Evolutionary conservation across 805 yeast species (phyloP).

Genomic region (Alloascoidea hylecoeti): DNA sequence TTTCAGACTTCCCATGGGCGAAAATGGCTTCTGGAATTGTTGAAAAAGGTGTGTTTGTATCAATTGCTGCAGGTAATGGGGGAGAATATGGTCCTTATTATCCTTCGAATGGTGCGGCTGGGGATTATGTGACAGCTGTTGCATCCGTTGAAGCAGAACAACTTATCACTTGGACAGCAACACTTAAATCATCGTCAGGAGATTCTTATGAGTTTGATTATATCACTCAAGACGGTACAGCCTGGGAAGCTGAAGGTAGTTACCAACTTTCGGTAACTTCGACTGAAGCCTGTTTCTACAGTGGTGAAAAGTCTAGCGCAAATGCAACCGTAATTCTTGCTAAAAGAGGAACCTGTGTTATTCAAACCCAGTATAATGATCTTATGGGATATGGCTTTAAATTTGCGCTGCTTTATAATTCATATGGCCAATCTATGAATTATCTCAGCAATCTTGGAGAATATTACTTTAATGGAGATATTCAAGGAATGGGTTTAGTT

Average conservation of each 20-base stretch:
- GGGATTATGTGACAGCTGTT: not conserved
- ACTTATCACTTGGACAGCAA: not conserved
- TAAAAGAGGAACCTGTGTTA: no score
- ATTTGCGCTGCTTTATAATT: no score
- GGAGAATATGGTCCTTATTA: conserved; percentile 4
- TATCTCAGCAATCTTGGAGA: not conserved
- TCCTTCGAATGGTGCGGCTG: not conserved
- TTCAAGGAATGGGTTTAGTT: conserved; percentile 1
- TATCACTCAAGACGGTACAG: not conserved
- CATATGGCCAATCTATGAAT: no score
- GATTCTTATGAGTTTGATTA: not conserved
- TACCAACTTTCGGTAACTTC: not conserved
- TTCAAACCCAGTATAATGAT: no score
- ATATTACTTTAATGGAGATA: not conserved
- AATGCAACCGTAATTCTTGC: no score
- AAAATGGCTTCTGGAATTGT: conserved; percentile 7
- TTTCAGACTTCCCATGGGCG: conserved; percentile 6
- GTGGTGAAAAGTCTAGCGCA: no score
- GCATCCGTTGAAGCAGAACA: not conserved
- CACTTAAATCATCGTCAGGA: not conserved
- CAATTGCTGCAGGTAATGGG: conserved; percentile 10
- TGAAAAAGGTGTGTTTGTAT: conserved; percentile 8
- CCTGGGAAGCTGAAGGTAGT: not conserved
- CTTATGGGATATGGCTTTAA: no score
- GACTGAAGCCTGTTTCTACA: no score